A percentile compares a stretch with the other conserved stretches of the same genome.
Evolutionary conservation across 2,329 filamentous ascomycete species (phyloP).

Genomic region (Penicillium sp.): DNA sequence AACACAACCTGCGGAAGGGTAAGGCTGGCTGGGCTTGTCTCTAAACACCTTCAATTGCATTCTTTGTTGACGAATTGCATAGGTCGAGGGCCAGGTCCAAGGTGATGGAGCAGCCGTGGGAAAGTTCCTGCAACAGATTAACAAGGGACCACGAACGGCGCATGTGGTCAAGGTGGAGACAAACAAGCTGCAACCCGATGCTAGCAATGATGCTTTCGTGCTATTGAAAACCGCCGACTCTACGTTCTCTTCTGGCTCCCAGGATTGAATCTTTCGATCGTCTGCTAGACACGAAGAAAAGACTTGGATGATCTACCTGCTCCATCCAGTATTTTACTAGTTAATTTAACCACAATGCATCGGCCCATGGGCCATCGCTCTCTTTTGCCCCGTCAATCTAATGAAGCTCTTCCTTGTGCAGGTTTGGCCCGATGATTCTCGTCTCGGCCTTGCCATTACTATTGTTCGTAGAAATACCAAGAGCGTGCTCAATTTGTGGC

Average conservation of each 20-base stretch:
- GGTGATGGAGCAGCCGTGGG: constrained; percentile 62
- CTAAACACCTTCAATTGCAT: not conserved
- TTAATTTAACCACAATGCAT: too few species aligned
- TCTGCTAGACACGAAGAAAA: not conserved
- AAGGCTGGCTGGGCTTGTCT: constrained; percentile 4
- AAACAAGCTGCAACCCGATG: constrained; percentile 59
- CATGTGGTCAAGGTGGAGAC: constrained; percentile 70
- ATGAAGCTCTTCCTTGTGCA: not conserved
- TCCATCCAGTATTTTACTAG: not conserved
- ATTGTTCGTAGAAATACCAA: not conserved
- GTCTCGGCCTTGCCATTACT: not conserved
- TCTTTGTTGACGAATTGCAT: constrained; percentile 1
- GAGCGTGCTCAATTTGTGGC: not conserved
- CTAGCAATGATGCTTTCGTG: constrained; percentile 64
- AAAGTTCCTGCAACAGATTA: constrained; percentile 68
- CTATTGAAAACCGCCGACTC: constrained; percentile 40
- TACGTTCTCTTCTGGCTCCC: constrained; percentile 14
- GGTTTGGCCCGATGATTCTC: not conserved
- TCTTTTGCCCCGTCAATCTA: not conserved
- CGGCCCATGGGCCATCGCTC: not conserved
- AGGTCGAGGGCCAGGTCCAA: constrained; percentile 90
- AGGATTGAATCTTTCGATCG: not conserved
- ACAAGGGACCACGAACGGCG: constrained; percentile 67
- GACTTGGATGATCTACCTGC: not conserved
- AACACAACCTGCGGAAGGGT: constrained; percentile 48